Evolutionary conservation across 345 rosid genomes (phyloP).

Genomic region (Syzygium grande): DNA sequence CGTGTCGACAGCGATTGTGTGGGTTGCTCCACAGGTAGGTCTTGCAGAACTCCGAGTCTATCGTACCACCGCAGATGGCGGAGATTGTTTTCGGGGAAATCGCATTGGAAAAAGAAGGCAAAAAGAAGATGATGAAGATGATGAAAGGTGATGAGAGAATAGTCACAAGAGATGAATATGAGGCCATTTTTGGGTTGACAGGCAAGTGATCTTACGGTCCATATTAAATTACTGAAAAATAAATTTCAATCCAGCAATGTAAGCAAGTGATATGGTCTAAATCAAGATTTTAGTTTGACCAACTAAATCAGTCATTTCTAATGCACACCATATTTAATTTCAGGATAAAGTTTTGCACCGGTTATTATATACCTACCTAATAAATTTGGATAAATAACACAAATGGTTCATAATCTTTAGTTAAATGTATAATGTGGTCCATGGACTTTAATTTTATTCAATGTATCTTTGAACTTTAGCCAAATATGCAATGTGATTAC

Average conservation of each 20-base stretch:
- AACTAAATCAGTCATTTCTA: not conserved
- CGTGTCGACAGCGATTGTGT: not conserved
- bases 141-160: not conserved
- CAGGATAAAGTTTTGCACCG: not conserved
- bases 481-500: no score
- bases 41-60: not conserved
- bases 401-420: no score
- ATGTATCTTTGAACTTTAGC: no score
- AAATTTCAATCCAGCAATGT: not conserved
- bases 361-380: not conserved
- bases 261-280: no score
- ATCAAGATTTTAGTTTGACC: no score
- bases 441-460: no score
- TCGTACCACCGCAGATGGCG: not conserved
- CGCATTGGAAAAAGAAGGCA: not conserved
- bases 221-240: not conserved
- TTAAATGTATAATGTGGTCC: no score
- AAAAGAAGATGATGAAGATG: not conserved
- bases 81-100: not conserved
- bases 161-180: not conserved
- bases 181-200: not conserved
- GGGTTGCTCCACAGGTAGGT: not conserved
- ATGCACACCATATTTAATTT: not conserved
- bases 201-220: not conserved
- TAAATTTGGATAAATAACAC: not conserved